Conservation (phyloP, 2,329 filamentous ascomycete species). For the Chaetomium olivaceum region DNA sequence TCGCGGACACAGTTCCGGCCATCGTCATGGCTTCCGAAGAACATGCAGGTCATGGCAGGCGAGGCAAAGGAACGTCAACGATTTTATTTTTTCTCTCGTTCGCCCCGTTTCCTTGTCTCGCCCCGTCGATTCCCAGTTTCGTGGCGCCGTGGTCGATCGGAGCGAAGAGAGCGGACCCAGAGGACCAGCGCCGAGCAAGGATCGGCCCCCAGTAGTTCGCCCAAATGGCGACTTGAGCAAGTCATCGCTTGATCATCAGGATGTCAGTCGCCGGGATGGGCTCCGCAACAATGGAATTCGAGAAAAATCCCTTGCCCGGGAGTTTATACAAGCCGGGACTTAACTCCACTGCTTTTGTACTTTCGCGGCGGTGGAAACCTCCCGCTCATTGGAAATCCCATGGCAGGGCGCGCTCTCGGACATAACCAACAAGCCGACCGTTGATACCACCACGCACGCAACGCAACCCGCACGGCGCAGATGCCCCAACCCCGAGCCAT, state of each 20-base stretch:
- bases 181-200: neutral
- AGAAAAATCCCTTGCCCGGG: neutral
- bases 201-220: conserved; percentile 2
- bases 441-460: conserved; percentile 21
- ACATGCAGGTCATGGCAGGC: neutral
- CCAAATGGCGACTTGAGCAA: neutral
- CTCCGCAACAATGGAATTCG: conserved; percentile 13
- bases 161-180: neutral
- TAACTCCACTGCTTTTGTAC: conserved; percentile 17
- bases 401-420: conserved; percentile 39
- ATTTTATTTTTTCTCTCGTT: neutral
- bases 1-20: neutral
- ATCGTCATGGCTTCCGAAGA: neutral
- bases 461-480: conserved; percentile 20
- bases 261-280: conserved; percentile 4
- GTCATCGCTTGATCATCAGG: conserved; percentile 18
- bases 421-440: conserved; percentile 42
- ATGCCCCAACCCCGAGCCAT: conserved; percentile 18
- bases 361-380: neutral
- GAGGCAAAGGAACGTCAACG: neutral
- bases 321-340: conserved; percentile 2
- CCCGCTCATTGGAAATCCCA: neutral
- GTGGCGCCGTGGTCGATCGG: conserved; percentile 3
- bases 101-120: neutral
- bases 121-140: neutral